Percentiles rank a stretch among this genome's conserved stretches.
Evolutionary conservation across 805 yeast species (phyloP).

Genomic region (Starmerella bacillaris): DNA sequence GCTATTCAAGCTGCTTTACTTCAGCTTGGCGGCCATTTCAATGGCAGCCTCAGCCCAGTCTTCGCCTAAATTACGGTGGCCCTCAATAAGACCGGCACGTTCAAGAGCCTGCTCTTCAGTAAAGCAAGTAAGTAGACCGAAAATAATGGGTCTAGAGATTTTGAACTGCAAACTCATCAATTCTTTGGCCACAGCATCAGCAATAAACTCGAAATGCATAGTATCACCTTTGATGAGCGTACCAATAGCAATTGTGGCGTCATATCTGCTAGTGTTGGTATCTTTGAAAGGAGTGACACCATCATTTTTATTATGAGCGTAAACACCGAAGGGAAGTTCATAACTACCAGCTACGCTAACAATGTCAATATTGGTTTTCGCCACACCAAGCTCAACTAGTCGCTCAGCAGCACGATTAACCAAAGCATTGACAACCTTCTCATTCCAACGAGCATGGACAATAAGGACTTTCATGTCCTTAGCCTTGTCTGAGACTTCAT

Average conservation of each 20-base stretch:
- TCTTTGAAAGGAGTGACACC: no score
- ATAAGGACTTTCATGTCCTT: conserved; percentile 52
- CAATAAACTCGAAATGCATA: conserved; percentile 95
- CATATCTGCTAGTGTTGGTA: conserved; percentile 20
- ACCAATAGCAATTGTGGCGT: conserved; percentile 87
- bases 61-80: conserved; percentile 85
- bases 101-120: conserved; percentile 87
- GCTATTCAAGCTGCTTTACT: no score
- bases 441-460: conserved; percentile 93
- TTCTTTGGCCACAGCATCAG: conserved; percentile 73
- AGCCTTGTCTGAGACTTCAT: conserved; percentile 53
- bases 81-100: conserved; percentile 67
- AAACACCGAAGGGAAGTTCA: conserved; percentile 77
- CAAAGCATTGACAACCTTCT: conserved; percentile 52
- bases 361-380: conserved; percentile 53
- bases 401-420: conserved; percentile 57
- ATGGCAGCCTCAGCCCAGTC: conserved; percentile 99
- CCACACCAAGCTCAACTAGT: conserved; percentile 48
- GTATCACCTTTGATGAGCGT: conserved; percentile 90
- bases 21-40: conserved; percentile 59
- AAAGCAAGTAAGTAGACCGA: conserved; percentile 82
- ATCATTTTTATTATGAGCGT: no score
- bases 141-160: conserved; percentile 62
- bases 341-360: conserved; percentile 90
- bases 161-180: conserved; percentile 66